Conservation (phyloP, 257 asterid species). For the Plectranthus barbatus region DNA sequence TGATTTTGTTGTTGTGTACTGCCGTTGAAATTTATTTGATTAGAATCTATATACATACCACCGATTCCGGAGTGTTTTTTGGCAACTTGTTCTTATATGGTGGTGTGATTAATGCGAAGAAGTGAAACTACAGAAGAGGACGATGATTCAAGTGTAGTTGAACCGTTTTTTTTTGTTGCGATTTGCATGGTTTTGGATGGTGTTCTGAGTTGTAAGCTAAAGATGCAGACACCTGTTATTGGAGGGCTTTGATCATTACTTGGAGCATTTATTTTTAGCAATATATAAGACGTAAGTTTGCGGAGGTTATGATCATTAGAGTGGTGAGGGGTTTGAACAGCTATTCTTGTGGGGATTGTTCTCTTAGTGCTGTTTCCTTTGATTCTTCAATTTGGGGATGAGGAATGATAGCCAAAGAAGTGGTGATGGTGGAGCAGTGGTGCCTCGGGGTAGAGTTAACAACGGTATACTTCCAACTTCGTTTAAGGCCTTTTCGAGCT, state of each 20-base stretch:
- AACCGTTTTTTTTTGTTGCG: conserved; percentile 28
- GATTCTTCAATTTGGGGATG: conserved; percentile 36
- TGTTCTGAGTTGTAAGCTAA: conserved; percentile 42
- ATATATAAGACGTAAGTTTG: conserved; percentile 5
- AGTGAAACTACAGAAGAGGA: conserved; percentile 13
- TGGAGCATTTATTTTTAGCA: not conserved
- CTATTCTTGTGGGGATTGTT: conserved; percentile 15
- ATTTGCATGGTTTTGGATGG: conserved; percentile 32
- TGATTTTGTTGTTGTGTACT: conserved; percentile 45
- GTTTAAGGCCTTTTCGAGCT: conserved; percentile 63
- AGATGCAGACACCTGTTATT: conserved; percentile 40
- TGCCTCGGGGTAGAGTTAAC: conserved; percentile 36
- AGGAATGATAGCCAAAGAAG: conserved; percentile 54
- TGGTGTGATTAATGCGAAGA: conserved; percentile 31
- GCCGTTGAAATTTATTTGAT: not conserved
- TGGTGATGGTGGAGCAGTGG: conserved; percentile 38
- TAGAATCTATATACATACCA: not conserved
- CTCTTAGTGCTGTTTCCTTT: conserved; percentile 3
- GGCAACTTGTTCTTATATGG: conserved; percentile 16
- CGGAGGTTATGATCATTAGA: conserved; percentile 34
- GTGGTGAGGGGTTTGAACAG: conserved; percentile 23
- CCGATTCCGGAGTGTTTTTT: conserved; percentile 5
- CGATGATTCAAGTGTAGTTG: conserved; percentile 13
- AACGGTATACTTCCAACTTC: conserved; percentile 59
- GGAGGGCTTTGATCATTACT: conserved; percentile 15